Conservation (phyloP, 2,329 filamentous ascomycete species). For the Clonostachys byssicola region DNA sequence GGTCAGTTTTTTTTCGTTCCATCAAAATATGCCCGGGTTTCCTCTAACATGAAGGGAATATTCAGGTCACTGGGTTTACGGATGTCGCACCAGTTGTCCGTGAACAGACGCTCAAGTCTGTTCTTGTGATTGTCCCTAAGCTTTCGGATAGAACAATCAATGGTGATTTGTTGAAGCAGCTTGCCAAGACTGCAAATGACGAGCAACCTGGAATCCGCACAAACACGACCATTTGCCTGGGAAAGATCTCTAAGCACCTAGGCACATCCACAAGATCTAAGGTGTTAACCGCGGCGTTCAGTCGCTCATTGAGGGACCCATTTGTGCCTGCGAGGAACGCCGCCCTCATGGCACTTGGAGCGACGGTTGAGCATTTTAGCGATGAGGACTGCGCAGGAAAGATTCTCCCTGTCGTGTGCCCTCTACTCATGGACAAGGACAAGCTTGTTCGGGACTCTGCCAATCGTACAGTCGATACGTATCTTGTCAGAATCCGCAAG, state of each 20-base stretch:
- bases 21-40: neutral
- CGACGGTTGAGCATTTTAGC: conserved; percentile 79
- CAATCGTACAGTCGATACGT: conserved; percentile 82
- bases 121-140: conserved; percentile 82
- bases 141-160: conserved; percentile 91
- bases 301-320: conserved; percentile 82
- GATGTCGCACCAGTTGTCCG: conserved; percentile 86
- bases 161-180: conserved; percentile 82
- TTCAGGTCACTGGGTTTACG: conserved; percentile 84
- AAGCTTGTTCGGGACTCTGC: conserved; percentile 92
- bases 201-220: conserved; percentile 96
- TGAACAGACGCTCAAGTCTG: conserved; percentile 94
- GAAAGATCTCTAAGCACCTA: conserved; percentile 90
- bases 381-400: conserved; percentile 87
- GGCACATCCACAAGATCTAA: conserved; percentile 76
- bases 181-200: conserved; percentile 95
- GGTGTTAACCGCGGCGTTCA: conserved; percentile 89
- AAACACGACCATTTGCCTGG: conserved; percentile 95
- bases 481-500: conserved; percentile 78
- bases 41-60: neutral
- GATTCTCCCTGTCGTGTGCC: conserved; percentile 79
- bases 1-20: conserved; percentile 38
- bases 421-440: conserved; percentile 87
- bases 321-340: conserved; percentile 94
- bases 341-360: conserved; percentile 77